phyloP scores from a whole-genome alignment of 352 stramenopile genomes.

The Globisporangium parvum region DNA sequence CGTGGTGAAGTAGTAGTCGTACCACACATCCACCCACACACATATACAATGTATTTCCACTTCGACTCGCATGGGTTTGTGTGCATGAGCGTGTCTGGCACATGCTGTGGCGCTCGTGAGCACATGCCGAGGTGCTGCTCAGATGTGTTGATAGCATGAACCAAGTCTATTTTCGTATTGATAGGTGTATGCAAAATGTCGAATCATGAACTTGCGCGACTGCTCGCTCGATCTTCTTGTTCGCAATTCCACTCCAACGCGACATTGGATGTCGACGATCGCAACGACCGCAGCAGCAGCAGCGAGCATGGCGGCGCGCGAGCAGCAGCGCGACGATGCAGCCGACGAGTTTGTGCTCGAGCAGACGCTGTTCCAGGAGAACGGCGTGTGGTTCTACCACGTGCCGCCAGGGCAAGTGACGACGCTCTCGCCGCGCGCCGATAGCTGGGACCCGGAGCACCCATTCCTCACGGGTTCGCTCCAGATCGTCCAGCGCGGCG shows the following conservation, averaged over 20 bases:
- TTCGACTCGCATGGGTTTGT: too few relatives aligned
- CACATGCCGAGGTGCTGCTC: too few relatives aligned
- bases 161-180: too few relatives aligned
- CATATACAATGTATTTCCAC: background rate
- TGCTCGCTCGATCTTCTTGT: background rate
- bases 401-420: slow-evolving; percentile 61
- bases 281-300: background rate
- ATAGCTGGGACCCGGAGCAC: slow-evolving; percentile 78
- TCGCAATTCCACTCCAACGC: background rate
- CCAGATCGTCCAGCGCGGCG: slow-evolving; percentile 62
- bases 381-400: slow-evolving; percentile 83
- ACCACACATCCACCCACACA: background rate
- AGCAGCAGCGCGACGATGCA: background rate
- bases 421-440: slow-evolving; percentile 65
- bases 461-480: slow-evolving; percentile 73
- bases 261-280: background rate
- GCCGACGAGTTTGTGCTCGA: slow-evolving; percentile 43
- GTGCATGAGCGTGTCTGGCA: background rate
- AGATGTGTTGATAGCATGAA: too few relatives aligned
- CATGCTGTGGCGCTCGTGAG: background rate
- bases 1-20: background rate
- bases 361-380: slow-evolving; percentile 72
- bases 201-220: too few relatives aligned
- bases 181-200: too few relatives aligned
- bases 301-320: background rate